Evolutionary conservation across 371 early-diverging fungal species (phyloP).

Genomic region (Chytridium lagenaria): DNA sequence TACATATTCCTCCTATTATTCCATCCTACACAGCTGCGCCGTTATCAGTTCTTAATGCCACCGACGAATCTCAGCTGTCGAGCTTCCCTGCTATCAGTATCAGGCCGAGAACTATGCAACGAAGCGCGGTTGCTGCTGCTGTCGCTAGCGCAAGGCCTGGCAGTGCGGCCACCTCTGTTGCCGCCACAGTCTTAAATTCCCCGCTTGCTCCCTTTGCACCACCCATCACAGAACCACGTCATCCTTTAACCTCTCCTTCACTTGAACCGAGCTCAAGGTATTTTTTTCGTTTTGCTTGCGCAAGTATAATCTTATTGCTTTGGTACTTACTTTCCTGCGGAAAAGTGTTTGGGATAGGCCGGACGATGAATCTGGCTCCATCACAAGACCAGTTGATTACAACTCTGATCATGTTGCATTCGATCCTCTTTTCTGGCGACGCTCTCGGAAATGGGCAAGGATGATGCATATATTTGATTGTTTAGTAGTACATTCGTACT

Average conservation of each 20-base stretch:
- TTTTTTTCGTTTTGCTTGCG: background rate
- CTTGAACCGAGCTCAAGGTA: background rate
- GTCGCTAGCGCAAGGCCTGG: background rate
- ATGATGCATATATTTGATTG: background rate
- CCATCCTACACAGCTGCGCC: background rate
- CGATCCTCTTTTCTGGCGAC: constrained; percentile 1
- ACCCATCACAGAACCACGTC: background rate
- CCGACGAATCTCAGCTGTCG: constrained; percentile 1
- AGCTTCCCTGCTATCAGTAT: constrained; percentile 15
- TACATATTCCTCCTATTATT: background rate
- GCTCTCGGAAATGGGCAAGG: background rate
- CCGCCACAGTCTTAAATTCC: background rate
- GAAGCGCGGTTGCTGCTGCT: background rate
- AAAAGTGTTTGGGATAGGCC: background rate
- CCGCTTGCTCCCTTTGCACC: background rate
- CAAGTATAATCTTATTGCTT: background rate
- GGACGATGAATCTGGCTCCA: background rate
- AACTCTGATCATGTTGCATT: background rate
- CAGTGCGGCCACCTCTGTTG: background rate
- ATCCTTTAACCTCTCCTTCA: background rate
- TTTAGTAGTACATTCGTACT: too few species aligned
- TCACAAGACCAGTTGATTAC: background rate
- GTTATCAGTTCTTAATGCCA: background rate
- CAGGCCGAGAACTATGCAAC: background rate
- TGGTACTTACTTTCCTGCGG: background rate